Base-by-base conservation (phyloP, 1,284 basidiomycete genomes). In the Cryptococcus jaspeensis region DNA sequence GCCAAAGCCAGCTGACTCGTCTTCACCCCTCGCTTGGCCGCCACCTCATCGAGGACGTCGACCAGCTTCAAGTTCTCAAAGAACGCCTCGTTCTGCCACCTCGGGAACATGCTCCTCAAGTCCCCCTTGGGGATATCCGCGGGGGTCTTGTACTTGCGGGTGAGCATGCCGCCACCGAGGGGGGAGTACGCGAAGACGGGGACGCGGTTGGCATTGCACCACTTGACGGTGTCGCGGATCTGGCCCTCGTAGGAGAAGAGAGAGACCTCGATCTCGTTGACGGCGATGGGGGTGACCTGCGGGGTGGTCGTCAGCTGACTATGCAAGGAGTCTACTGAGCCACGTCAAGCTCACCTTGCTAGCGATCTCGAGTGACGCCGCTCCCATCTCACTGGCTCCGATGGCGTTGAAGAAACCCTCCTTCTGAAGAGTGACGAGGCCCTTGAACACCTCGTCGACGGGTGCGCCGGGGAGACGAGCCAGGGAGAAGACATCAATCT, bases 1-100 rank as follows among this genome's bases (percentile, higher is more conserved):
- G 86, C 85, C 38, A 88, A 77, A 38, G 81, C 79, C 13, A 88
- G 75, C 70, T 87, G 85, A 0, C 82, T 81, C 0, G 83, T 72
- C 0, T 83, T 83, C 28, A 84, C 68, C 0, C 78, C 78, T 71
- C 82, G 84, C 68, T 77, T 79, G 44, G 73, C 66, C 0, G 84
- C 84, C 35, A 86, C 73, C 13, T 62, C 71, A 37, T 79, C 76
- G 36, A 79, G 60, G 28, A 67, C 67, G 16, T 84, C 79, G 2
- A 85, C 84, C n/a, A 88, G 74, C 38, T 79, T 73, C 54, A 84
- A 67, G 73, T 88, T 87, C 59, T 82, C 76, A 50, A 78, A 73
- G 58, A 85, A 81, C 60, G 81, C 81, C 20, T 81, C 78, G 1
- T 73, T 76, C 56, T 75, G 74, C 65, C 79, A 75, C 47, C 71